Base-by-base conservation (phyloP, 331 rosid species). In the Phaseolus coccineus region DNA sequence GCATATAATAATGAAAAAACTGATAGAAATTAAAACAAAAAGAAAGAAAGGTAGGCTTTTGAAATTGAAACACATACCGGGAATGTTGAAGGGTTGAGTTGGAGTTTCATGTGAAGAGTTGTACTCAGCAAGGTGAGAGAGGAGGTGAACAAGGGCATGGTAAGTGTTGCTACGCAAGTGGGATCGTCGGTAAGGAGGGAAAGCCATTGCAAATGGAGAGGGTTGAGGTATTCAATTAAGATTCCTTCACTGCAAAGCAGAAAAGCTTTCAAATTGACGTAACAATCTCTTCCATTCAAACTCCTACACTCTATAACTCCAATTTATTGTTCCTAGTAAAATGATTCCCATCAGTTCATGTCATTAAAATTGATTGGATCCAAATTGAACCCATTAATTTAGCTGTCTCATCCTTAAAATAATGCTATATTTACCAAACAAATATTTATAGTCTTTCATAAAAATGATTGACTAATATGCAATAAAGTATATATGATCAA, bases 151-250 rank as follows among this genome's bases (percentile, higher is more conserved):
- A 37, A 85, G 86, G 0, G 88, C 80, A 8, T 24, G 65, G 72
- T 67, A 87, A 63, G 90, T 84, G 25, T 76, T 68, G 51, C 91
- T 86, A 76, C 68, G 89, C 30, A 89, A 77, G 35, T 87, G 88
- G n/a, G 87, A 82, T 58, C 84, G 85, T 56, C 82, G 80, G 39
- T 69, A 84, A 44, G 71, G 79, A 67, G 87, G 85, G 55, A 80
- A 86, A 69, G 58, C 62, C 75, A 57, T 73, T 16, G 40, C 19
- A 5, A 9, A 31, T 59, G 80, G 42, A 13, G 84, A 77, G 27
- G 77, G 25, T 48, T 28, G 72, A 68, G 9, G 51, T 31, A 56
- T 51, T 80, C 39, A 68, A 24, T 56, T 79, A 67, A 65, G 70
- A 62, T 35, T 78, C 75, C 76, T 58, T 84, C 89, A 76, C 78